phyloP scores from a whole-genome alignment of 2,329 filamentous ascomycete species.

The Penicillium decumbens region DNA sequence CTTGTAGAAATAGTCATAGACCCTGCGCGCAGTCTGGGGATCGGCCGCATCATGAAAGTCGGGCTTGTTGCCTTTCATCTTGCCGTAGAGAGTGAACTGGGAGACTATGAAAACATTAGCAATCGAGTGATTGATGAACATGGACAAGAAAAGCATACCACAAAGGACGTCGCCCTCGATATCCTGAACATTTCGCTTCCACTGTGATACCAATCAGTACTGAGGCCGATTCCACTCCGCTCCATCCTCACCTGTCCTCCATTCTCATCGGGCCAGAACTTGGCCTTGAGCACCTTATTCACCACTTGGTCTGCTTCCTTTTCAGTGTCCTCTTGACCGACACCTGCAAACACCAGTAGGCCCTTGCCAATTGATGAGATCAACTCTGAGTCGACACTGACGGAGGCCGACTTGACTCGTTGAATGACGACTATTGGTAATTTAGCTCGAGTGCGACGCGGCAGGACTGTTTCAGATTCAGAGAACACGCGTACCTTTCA shows the following conservation, averaged over 20 bases:
- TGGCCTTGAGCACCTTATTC: conserved; percentile 80
- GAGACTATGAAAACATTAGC: conserved; percentile 59
- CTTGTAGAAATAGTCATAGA: conserved; percentile 79
- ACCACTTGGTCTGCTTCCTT: conserved; percentile 83
- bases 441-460: conserved; percentile 5
- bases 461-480: not conserved
- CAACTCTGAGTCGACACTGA: conserved; percentile 85
- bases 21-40: conserved; percentile 68
- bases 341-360: conserved; percentile 82
- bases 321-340: conserved; percentile 82
- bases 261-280: conserved; percentile 79
- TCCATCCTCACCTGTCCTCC: conserved; percentile 55
- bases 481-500: conserved; percentile 7
- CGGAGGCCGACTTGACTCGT: conserved; percentile 88
- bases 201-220: conserved; percentile 50
- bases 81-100: conserved; percentile 89
- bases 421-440: conserved; percentile 73
- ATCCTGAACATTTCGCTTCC: conserved; percentile 85
- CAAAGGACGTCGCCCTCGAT: conserved; percentile 91
- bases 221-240: not conserved
- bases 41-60: conserved; percentile 87
- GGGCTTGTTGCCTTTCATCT: conserved; percentile 90
- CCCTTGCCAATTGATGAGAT: conserved; percentile 89
- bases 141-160: conserved; percentile 54
- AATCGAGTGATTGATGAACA: not conserved